Evolutionary conservation across 495 filamentous ascomycete genomes (phyloP), one percentile per base, ranked within the genome.

Genomic region (Sphaerosporella brunnea): DNA sequence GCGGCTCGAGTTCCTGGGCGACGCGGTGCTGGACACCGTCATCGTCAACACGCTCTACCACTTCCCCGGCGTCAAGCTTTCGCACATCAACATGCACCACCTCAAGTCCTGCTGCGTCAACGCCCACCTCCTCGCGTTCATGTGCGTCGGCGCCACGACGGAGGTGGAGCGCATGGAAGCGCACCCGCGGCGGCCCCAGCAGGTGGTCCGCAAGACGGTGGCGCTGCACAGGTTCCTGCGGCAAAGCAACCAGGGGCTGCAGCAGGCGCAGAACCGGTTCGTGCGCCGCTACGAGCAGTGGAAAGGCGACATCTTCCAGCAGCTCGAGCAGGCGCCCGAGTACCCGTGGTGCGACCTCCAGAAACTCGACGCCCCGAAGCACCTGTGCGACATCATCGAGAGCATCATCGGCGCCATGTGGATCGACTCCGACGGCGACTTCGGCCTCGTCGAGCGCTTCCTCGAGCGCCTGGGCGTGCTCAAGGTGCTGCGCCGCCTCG

Each of bases 1-100:
- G 53, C 77, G 87, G 0, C 70, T 95, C 11, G 90, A 97, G 60
- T 96, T 85, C 61, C 69, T 95, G 0, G 90, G 90, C 5, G 90
- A 97, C 56, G 72, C 85, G 0, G 65, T 94, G 9, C 73, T 97
- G 0, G 90, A 97, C 59, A 75, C 73, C 60, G 61, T 94, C 41
- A 68, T 96, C 38, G 71, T 80, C 7, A 65, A 63, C 1, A 61
- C 60, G 0, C 64, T 84, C 7, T 74, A 66, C 51, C 54, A 64
- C 0, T 62, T 66, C 28, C 57, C 64, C 1, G 52, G 54, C n/a
- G 4, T n/a, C 9, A n/a, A 38, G 9, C 64, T 88, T 15, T 58
- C 70, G 0, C 74, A 82, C 36, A 62, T 71, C 10, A 56, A 73
- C 15, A 86, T 97, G 76, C 84, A 90, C 49, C 60, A 71, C 0